Evolutionary conservation across 1,284 basidiomycete species (phyloP), one percentile per base, ranked within the genome.

Genomic region (Irpex sp.): DNA sequence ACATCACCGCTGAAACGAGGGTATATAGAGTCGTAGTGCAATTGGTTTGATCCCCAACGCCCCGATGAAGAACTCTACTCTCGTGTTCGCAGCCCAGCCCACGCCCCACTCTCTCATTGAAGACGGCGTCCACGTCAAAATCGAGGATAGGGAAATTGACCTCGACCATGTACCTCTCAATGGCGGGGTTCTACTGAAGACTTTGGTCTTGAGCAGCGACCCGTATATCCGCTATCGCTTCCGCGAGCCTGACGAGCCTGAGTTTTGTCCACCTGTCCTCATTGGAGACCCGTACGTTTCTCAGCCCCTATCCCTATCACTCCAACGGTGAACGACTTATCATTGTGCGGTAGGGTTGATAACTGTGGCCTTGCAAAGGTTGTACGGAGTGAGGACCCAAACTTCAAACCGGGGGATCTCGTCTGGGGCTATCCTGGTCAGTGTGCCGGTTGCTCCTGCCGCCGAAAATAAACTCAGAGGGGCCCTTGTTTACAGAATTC

Each of bases 131-230:
- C 47, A 61, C 52, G 61, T 38, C 55, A 54, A 58, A 36, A 54
- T 61, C 15, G 62, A 61, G 19, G 64, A 63, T 17, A 17, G 37
- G 7, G 51, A 63, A 9, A 75, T 81, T 63, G 78, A 81, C 67
- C 66, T 76, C 26, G 77, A 79, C 15, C 71, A 64, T 15, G 73
- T 73, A 3, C 62, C 72, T 2, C 68, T 78, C 36, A 68, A 78
- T 38, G 79, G 78, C 19, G 77, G 75, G 0, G 62, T 79, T 59
- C 72, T 81, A 38, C 62, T 78, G 59, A 78, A 78, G 70, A 68
- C 72, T 1, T 62, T 77, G 36, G 68, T 68, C 3, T 62, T 78
- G 15, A 71, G 66, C 34, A 68, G 77, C 54, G 78, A 79, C 66
- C 78, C 78, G 1, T 79, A 77, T 69, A 68, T 78, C 63, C 70